Conservation (phyloP, 306 rosid species). For the Erythrophleum fordii region DNA sequence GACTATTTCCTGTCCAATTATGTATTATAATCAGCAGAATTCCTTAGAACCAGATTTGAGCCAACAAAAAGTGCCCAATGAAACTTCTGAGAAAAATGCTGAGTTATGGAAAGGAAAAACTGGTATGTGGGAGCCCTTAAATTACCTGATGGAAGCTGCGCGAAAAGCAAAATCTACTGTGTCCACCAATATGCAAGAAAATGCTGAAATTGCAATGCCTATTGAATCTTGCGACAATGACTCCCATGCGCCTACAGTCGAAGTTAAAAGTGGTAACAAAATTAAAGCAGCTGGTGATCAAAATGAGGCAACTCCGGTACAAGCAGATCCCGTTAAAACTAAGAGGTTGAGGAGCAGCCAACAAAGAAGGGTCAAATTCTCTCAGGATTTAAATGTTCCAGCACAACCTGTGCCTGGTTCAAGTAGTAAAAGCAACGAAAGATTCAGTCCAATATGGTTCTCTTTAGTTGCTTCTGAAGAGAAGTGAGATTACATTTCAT, state of each 20-base stretch:
- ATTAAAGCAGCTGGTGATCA: neutral
- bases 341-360: slow-evolving; percentile 26
- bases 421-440: slow-evolving; percentile 27
- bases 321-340: slow-evolving; percentile 22
- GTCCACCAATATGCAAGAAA: slow-evolving; percentile 30
- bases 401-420: slow-evolving; percentile 35
- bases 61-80: slow-evolving; percentile 30
- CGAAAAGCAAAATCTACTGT: slow-evolving; percentile 26
- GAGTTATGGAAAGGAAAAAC: slow-evolving; percentile 34
- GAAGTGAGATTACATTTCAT: slow-evolving; percentile 48
- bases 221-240: slow-evolving; percentile 36
- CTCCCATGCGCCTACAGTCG: neutral
- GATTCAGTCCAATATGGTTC: slow-evolving; percentile 56
- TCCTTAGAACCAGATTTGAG: slow-evolving; percentile 37
- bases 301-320: slow-evolving; percentile 33
- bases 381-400: slow-evolving; percentile 47
- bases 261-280: slow-evolving; percentile 10
- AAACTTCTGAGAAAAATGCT: slow-evolving; percentile 25
- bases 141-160: slow-evolving; percentile 41
- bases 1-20: slow-evolving; percentile 25
- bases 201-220: slow-evolving; percentile 24
- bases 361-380: slow-evolving; percentile 30
- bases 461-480: slow-evolving; percentile 61
- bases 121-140: slow-evolving; percentile 40
- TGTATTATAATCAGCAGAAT: slow-evolving; percentile 44